phyloP scores from a whole-genome alignment of 192 early-diverging fungal genomes.

The Gamsiella multidivaricata region DNA sequence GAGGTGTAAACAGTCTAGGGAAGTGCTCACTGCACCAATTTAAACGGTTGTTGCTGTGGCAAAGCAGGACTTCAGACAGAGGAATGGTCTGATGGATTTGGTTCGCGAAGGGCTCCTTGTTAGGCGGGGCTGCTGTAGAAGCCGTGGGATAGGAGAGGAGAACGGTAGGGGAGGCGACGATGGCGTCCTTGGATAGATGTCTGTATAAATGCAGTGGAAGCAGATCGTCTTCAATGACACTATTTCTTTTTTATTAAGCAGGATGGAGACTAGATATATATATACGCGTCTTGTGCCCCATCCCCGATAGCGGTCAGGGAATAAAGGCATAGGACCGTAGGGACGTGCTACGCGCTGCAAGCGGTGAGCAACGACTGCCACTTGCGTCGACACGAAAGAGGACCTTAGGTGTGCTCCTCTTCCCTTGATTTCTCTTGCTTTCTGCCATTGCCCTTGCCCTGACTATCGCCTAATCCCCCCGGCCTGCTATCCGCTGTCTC shows the following conservation, averaged over 20 bases:
- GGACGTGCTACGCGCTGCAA: too few relatives aligned
- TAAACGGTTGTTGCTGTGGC: too few relatives aligned
- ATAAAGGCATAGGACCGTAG: not conserved
- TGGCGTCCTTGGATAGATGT: not conserved
- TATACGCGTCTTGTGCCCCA: too few relatives aligned
- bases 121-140: too few relatives aligned
- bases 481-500: constrained; percentile 5
- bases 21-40: too few relatives aligned
- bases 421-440: constrained; percentile 3
- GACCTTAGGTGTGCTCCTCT: not conserved
- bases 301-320: constrained; percentile 1
- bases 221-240: not conserved
- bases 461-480: constrained; percentile 10
- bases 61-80: too few relatives aligned
- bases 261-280: too few relatives aligned
- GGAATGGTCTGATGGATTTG: too few relatives aligned
- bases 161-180: not conserved
- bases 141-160: not conserved
- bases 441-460: constrained; percentile 21
- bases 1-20: not conserved
- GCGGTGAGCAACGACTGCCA: too few relatives aligned
- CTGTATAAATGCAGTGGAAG: not conserved
- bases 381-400: too few relatives aligned
- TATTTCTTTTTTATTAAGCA: too few relatives aligned
- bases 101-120: too few relatives aligned